phyloP scores from a whole-genome alignment of 352 stramenopile genomes.

The Phytophthora capsici region DNA sequence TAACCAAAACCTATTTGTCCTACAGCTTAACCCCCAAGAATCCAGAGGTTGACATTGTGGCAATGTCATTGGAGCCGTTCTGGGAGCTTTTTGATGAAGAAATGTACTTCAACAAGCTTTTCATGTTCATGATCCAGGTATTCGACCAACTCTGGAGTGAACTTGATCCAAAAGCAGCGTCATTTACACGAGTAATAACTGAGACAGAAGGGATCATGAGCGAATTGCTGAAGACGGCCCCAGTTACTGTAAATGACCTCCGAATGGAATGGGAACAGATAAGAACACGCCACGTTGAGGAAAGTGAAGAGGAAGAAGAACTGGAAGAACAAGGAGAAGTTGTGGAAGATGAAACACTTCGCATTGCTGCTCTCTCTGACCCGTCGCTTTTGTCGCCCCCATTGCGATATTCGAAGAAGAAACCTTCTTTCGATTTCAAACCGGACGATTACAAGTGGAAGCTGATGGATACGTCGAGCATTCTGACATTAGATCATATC shows the following conservation, averaged over 20 bases:
- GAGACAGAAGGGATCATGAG: conserved; percentile 71
- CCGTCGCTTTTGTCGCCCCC: conserved; percentile 25
- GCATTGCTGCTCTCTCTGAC: conserved; percentile 25
- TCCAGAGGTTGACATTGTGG: conserved; percentile 75
- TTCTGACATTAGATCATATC: conserved; percentile 76
- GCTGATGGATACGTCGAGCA: conserved; percentile 72
- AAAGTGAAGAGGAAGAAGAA: conserved; percentile 38
- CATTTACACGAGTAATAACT: conserved; percentile 83
- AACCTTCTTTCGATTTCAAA: conserved; percentile 62
- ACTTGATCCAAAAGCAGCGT: conserved; percentile 65
- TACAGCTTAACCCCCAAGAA: conserved; percentile 62
- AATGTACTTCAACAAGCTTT: conserved; percentile 80
- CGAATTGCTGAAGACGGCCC: conserved; percentile 71
- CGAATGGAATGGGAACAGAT: conserved; percentile 68
- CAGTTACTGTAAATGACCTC: conserved; percentile 69
- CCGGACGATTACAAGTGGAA: conserved; percentile 79
- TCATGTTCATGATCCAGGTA: conserved; percentile 77
- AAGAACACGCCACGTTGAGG: conserved; percentile 39
- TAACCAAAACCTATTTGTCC: conserved; percentile 10
- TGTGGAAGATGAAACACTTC: conserved; percentile 37
- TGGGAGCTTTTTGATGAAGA: conserved; percentile 88
- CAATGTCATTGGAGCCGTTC: conserved; percentile 80
- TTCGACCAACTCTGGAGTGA: conserved; percentile 79
- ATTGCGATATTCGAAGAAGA: conserved; percentile 45
- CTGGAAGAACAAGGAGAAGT: conserved; percentile 24